phyloP scores from a whole-genome alignment of 2,329 filamentous ascomycete species.

The Zasmidium cellare region DNA sequence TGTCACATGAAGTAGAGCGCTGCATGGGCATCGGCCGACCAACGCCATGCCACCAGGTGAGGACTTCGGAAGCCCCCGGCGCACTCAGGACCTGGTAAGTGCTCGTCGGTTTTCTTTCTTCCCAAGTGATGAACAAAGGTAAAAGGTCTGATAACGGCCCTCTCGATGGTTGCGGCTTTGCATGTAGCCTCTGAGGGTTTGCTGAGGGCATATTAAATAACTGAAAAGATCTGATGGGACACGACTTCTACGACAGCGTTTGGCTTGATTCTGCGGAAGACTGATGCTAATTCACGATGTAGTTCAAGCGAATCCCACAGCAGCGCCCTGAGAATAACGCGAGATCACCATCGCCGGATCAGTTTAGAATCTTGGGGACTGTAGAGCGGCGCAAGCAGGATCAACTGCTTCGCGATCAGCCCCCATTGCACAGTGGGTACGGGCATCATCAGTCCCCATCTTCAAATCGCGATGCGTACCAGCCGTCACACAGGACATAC shows the following conservation, averaged over 20 bases:
- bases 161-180: slow-evolving; percentile 45
- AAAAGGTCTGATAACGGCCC: slow-evolving; percentile 62
- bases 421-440: too few species aligned
- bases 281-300: background rate
- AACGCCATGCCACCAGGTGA: background rate
- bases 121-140: slow-evolving; percentile 44
- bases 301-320: background rate
- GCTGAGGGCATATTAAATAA: slow-evolving; percentile 44
- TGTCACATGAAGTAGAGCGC: too few species aligned
- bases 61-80: background rate
- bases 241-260: background rate
- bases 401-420: too few species aligned
- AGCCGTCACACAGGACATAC: background rate
- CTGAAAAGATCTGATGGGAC: slow-evolving; percentile 72
- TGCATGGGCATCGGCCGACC: background rate
- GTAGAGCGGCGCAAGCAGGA: background rate
- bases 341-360: background rate
- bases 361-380: background rate
- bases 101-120: background rate
- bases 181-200: slow-evolving; percentile 26
- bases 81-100: background rate
- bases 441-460: too few species aligned
- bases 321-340: background rate
- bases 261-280: background rate
- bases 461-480: too few species aligned